Evolutionary conservation across 108 stramenopile genomes (phyloP), one percentile per base, ranked within the genome.

Genomic region (Nitzschia sp.): DNA sequence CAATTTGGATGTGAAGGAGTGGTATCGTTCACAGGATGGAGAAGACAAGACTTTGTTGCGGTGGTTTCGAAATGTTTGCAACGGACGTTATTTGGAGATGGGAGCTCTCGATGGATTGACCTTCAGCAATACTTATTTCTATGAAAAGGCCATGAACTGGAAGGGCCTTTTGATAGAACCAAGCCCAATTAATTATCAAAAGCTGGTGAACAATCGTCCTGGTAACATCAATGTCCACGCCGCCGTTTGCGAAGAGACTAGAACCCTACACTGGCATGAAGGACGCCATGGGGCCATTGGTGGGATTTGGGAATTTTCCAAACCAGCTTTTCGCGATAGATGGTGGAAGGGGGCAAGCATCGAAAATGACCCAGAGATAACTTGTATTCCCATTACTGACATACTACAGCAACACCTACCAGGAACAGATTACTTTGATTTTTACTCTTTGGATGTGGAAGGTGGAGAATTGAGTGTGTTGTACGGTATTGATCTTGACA

Each of bases 101-200:
- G 72, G 72, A 19, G 72, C 27, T 27, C 25, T 74, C 15, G 64
- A 74, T 35, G 72, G 72, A 13, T 18, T 56, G 11, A 2, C 2
- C 0, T 74, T 66, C 19, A 36, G 31, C 65, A 74, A 74, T 23
- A 23, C 68, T 3, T 64, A 54, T 29, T 21, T 64, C 21, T 65
- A 47, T 38, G 47, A 69, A 42, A 76, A 76, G 36, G 68, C 4
- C 15, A 15, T 76, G 2, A 46, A 28, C 15, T 76, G 68, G 76
- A 77, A 71, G 17, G 76, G 76, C 27, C 62, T 76, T 1, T n/a
- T 76, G 2, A 49, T 76, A 1, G 75, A 76, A 51, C 13, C 29
- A 17, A 9, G 8, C 18, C 8, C 54, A 8, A 42, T 11, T 8
- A 42, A 42, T 42, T 42, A 11, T 42, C 38, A 15, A 11, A 8